Percentiles rank a stretch among this genome's conserved stretches.
phyloP scores from a whole-genome alignment of 352 stramenopile genomes.

The Phytophthora hybrid region DNA sequence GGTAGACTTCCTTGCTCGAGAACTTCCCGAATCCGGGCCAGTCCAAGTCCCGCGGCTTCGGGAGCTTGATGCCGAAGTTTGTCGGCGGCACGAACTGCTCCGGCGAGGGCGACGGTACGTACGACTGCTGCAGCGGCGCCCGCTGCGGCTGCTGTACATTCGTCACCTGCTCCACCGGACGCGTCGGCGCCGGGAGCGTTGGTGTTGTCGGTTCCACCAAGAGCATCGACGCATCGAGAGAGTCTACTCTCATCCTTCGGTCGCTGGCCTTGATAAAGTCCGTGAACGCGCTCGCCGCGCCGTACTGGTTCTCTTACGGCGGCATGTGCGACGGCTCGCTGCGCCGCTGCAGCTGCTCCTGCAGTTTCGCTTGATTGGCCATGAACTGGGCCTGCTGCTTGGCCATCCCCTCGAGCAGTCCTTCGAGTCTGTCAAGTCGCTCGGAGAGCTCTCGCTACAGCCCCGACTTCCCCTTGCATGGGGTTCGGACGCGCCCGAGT shows the following conservation, averaged over 20 bases:
- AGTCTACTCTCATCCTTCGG: neutral
- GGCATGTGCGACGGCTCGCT: neutral
- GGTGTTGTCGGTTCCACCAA: too few relatives aligned
- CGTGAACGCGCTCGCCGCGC: slow-evolving; percentile 8
- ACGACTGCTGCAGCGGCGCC: neutral
- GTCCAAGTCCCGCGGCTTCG: slow-evolving; percentile 4
- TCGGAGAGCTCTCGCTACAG: neutral
- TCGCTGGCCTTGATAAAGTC: slow-evolving; percentile 7
- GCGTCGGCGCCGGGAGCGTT: neutral
- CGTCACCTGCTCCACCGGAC: neutral
- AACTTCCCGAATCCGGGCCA: slow-evolving; percentile 2
- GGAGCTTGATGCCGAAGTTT: slow-evolving; percentile 9
- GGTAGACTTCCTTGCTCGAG: slow-evolving; percentile 12
- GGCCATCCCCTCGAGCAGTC: slow-evolving; percentile 4
- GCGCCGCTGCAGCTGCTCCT: slow-evolving; percentile 5
- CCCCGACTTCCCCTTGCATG: neutral
- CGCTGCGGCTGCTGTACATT: neutral
- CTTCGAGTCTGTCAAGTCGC: neutral
- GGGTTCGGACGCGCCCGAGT: slow-evolving; percentile 1
- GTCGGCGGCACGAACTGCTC: slow-evolving; percentile 7
- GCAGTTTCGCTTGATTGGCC: slow-evolving; percentile 1
- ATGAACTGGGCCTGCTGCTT: slow-evolving; percentile 9
- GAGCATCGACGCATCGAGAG: slow-evolving; percentile 3
- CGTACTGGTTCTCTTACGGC: neutral
- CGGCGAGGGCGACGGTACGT: neutral